A percentile compares a stretch with the other conserved stretches of the same genome.
phyloP scores from a whole-genome alignment of 2,329 filamentous ascomycete genomes.

The Verticillium alfalfae region DNA sequence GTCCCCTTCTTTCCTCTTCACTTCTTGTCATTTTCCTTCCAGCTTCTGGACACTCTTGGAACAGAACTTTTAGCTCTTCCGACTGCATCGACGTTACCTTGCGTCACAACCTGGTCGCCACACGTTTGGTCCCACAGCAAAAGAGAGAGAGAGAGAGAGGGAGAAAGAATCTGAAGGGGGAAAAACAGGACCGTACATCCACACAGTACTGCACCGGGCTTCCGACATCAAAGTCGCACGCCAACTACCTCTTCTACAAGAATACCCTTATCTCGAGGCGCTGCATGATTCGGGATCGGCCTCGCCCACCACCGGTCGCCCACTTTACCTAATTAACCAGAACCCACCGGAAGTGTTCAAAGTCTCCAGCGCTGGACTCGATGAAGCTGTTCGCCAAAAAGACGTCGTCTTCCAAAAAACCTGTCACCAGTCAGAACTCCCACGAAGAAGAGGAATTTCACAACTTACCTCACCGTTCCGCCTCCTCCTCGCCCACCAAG shows the following conservation, averaged over 20 bases:
- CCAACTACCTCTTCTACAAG: constrained; percentile 6
- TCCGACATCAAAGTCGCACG: not conserved
- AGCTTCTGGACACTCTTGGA: constrained; percentile 5
- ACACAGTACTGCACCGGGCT: not conserved
- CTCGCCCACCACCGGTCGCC: constrained; percentile 1
- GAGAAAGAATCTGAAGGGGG: no score
- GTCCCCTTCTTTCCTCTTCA: constrained; percentile 3
- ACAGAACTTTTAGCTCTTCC: not conserved
- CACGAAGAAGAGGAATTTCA: constrained; percentile 30
- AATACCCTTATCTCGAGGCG: constrained; percentile 13
- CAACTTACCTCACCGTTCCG: constrained; percentile 22
- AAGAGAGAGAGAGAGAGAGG: no score
- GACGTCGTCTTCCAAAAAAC: constrained; percentile 28
- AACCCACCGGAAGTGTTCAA: constrained; percentile 5
- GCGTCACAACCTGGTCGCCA: not conserved
- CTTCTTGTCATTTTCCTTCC: constrained; percentile 6
- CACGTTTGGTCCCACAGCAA: not conserved
- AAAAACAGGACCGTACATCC: not conserved
- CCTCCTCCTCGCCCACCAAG: constrained; percentile 22
- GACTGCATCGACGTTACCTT: not conserved
- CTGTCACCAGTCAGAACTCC: constrained; percentile 23
- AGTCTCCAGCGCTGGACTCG: constrained; percentile 12
- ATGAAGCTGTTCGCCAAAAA: constrained; percentile 52
- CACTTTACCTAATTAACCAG: constrained; percentile 19
- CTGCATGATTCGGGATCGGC: not conserved